A percentile compares a stretch with the other conserved stretches of the same genome.
Evolutionary conservation across 305 asterid species (phyloP).

Genomic region (Fraxinus angustifolia): DNA sequence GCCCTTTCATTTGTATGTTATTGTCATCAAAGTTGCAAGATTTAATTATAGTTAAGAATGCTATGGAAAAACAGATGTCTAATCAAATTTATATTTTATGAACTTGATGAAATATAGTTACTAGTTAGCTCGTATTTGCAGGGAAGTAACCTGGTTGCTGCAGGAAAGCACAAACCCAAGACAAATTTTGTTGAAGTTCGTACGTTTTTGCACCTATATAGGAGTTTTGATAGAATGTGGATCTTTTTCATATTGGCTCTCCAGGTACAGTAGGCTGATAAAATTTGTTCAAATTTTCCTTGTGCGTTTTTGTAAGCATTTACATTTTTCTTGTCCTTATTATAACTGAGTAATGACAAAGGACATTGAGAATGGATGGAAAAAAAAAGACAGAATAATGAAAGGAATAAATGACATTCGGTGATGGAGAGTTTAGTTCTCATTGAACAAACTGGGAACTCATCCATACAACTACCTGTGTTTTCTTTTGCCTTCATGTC

Average conservation of each 20-base stretch:
- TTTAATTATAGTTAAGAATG: not conserved
- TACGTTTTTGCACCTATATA: slow-evolving; percentile 92
- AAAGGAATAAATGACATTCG: not conserved
- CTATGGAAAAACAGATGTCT: slow-evolving; percentile 8
- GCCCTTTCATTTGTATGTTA: not conserved
- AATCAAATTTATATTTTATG: slow-evolving; percentile 3
- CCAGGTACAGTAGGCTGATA: slow-evolving; percentile 54
- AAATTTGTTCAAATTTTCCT: slow-evolving; percentile 4
- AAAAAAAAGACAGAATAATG: slow-evolving; percentile 12
- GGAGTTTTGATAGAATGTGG: slow-evolving; percentile 98
- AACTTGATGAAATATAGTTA: slow-evolving; percentile 12
- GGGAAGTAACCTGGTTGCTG: slow-evolving; percentile 43
- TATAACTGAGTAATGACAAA: slow-evolving; percentile 1
- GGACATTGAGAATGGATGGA: slow-evolving; percentile 6
- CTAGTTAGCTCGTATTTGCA: slow-evolving; percentile 32
- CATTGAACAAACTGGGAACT: not conserved
- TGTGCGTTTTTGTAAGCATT: not conserved
- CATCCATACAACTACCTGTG: not conserved
- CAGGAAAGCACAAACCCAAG: slow-evolving; percentile 86
- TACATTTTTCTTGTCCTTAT: slow-evolving; percentile 20
- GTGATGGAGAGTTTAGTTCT: not conserved
- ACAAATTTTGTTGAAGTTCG: slow-evolving; percentile 95
- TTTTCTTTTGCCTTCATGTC: not conserved
- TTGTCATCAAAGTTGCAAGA: not conserved
- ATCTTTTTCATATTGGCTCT: slow-evolving; percentile 82